These are phyloP conservation scores for Diaporthe vaccinii DNA, from an alignment of 2,329 filamentous ascomycete genomes.

Conservation along the genomic window DNA sequence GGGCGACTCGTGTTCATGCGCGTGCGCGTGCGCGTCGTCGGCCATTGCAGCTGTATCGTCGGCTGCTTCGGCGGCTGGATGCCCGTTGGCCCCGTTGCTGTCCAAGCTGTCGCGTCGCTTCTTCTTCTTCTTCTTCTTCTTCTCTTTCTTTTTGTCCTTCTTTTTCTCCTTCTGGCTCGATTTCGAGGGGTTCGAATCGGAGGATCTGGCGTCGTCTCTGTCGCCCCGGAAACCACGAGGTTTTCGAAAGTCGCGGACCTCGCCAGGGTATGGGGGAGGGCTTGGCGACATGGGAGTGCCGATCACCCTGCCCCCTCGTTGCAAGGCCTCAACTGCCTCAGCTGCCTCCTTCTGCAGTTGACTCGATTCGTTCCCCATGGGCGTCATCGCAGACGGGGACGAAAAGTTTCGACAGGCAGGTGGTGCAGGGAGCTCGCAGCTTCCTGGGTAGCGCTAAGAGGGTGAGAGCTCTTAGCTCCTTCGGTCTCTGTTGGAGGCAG, in stretches of 20 bases:
- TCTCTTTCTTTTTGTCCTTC: slow-evolving; percentile 17
- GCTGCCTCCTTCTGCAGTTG: background rate
- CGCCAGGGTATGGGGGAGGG: background rate
- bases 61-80: background rate
- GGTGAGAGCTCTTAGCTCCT: background rate
- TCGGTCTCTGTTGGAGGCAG: background rate
- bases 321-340: background rate
- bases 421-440: background rate
- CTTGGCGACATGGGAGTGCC: slow-evolving; percentile 37
- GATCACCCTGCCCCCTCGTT: slow-evolving; percentile 4
- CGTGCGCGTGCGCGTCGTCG: background rate
- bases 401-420: background rate
- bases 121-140: slow-evolving; percentile 34
- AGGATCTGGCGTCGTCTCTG: background rate
- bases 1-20: background rate
- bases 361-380: slow-evolving; percentile 31
- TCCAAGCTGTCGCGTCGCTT: slow-evolving; percentile 5
- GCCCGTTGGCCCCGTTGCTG: background rate
- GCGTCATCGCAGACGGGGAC: background rate
- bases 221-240: background rate
- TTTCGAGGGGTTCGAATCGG: background rate
- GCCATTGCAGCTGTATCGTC: background rate
- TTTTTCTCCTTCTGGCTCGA: slow-evolving; percentile 29
- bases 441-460: background rate
- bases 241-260: background rate